Conservation (phyloP, 768 basidiomycete species). For the Calvatia gigantea region DNA sequence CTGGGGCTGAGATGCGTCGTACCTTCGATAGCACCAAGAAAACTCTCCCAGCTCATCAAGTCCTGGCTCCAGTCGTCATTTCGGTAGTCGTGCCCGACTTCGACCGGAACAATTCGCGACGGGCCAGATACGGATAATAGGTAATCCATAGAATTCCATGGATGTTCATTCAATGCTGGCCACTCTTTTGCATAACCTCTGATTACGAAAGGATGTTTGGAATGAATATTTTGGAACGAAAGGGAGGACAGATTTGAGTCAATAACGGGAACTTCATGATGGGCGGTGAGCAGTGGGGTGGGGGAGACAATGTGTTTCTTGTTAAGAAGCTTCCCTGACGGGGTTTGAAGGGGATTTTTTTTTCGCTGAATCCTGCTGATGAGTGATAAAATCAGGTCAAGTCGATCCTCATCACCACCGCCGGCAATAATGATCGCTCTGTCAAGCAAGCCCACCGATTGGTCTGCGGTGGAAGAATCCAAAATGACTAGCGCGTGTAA, state of each 20-base stretch:
- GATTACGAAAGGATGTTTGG: conserved; percentile 68
- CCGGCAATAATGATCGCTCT: conserved; percentile 83
- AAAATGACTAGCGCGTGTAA: conserved; percentile 42
- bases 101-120: conserved; percentile 86
- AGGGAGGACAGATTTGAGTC: conserved; percentile 52
- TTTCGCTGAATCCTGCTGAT: conserved; percentile 57
- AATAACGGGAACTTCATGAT: conserved; percentile 36
- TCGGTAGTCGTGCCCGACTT: conserved; percentile 84
- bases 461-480: conserved; percentile 25
- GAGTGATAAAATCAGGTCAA: conserved; percentile 59
- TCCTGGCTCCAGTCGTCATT: conserved; percentile 76
- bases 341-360: conserved; percentile 8
- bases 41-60: conserved; percentile 74
- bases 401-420: conserved; percentile 55
- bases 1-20: conserved; percentile 6
- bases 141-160: conserved; percentile 72
- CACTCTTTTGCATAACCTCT: conserved; percentile 60
- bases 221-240: conserved; percentile 44
- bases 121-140: conserved; percentile 68
- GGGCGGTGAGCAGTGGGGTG: conserved; percentile 19
- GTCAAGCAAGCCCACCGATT: conserved; percentile 60
- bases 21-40: conserved; percentile 41
- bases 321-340: conserved; percentile 3
- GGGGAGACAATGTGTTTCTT: not conserved
- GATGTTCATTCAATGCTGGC: conserved; percentile 70